Percentiles rank a stretch among this genome's conserved stretches.
Evolutionary conservation across 345 rosid species (phyloP).

Genomic region (Euphorbia pulcherrima): DNA sequence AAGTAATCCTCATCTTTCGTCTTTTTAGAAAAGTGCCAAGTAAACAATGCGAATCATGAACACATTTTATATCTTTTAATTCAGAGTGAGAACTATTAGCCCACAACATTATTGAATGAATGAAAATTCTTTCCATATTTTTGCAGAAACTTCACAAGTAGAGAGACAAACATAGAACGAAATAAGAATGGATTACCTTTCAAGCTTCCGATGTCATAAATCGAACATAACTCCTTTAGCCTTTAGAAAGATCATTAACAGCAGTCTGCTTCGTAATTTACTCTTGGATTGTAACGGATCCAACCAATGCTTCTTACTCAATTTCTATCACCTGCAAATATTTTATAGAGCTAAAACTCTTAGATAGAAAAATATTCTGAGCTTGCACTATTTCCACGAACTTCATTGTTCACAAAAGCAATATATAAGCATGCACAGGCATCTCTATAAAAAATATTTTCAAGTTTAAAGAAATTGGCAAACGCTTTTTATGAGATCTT

Average conservation of each 20-base stretch:
- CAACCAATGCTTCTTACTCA: conserved; percentile 54
- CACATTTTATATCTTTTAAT: neutral
- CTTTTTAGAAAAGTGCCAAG: neutral
- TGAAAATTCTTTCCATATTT: neutral
- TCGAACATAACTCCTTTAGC: conserved; percentile 56
- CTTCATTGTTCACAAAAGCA: neutral
- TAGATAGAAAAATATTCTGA: neutral
- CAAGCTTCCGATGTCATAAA: conserved; percentile 59
- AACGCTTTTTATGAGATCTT: conserved; percentile 78
- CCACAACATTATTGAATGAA: neutral
- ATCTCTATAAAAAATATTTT: neutral
- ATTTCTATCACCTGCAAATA: conserved; percentile 72
- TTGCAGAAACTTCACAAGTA: neutral
- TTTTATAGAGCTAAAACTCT: neutral
- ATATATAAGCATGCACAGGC: too few species aligned
- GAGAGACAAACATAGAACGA: neutral
- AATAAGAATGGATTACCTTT: conserved; percentile 51
- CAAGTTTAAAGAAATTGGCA: conserved; percentile 7
- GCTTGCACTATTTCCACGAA: too few species aligned
- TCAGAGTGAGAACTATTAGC: neutral
- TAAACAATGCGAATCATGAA: neutral
- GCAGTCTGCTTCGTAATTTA: conserved; percentile 64
- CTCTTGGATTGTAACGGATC: conserved; percentile 44
- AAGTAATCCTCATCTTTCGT: too few species aligned
- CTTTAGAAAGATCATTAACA: conserved; percentile 84